Base-by-base conservation (phyloP, 495 filamentous ascomycete genomes). In the Penicillium ochrochloron region DNA sequence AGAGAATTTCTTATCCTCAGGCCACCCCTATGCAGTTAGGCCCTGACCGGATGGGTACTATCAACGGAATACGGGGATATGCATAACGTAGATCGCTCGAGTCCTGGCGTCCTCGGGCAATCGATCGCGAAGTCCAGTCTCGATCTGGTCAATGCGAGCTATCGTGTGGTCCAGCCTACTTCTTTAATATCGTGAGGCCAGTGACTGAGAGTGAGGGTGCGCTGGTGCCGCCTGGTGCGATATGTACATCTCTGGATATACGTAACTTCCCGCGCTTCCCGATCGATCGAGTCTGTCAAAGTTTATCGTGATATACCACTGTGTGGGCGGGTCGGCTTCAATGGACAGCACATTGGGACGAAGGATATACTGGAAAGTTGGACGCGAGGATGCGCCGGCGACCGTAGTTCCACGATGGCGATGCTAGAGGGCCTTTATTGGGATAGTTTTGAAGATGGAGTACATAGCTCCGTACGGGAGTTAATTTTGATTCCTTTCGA, bases 201-300 rank as follows among this genome's bases (percentile, higher is more conserved):
- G 60, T 52, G 58, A 31, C 29, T 41, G 17, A 34, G 33, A 42
- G 39, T 27, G 25, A 27, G 25, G 25, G 25, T 27, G 25, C 59
- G 25, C 48, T 41, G 25, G 57, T 57, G 46, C 62, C 66, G 52
- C 57, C 10, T 25, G 66, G 65, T 70, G 50, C 53, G 62, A 67
- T 64, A 44, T 68, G 46, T 66, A 27, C 25, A 19, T 61, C 46
- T 55, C 55, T 60, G 33, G 41, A 35, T 42, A 50, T 23, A 50
- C 53, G 64, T 71, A 73, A 67, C 60, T 71, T 71, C 66, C 58
- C 64, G 64, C 31, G 37, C 42, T 21, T 60, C 59, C 68, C 66
- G 68, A 71, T 73, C 70, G 70, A 71, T 67, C 62, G 65, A 63
- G 62, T 42, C 42, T 33, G 54, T 48, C 44, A 48, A 71, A 69